Evolutionary conservation across 148 eudicot genomes (phyloP), one percentile per base, ranked within the genome.

Genomic region (Arbutus unedo): DNA sequence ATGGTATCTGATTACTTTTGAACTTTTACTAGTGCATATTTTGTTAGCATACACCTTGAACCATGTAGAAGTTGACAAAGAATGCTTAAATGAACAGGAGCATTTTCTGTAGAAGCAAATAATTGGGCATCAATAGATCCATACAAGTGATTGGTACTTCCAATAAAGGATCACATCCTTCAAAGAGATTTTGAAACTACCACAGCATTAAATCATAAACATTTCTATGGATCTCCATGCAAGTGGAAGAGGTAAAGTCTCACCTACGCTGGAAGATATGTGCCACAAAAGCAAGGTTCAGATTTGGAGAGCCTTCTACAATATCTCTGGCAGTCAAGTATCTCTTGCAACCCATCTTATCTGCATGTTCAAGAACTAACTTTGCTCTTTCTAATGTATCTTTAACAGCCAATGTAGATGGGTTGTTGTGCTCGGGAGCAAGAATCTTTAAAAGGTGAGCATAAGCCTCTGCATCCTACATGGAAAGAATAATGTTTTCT

Each of bases 331-430:
- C 97, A 77, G 99, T 97, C 85, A 97, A 88, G 87, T 97, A 97
- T 92, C 99, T 91, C 88, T 94, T 97, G 88, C 99, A 97, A 21
- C 99, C 99, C 99, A 97, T 97, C 87, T 87, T 97, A 86, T 94
- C 99, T 56, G 99, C 98, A 88, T 97, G 99, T 84, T 97, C 98
- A 83, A 97, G 97, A 48, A 97, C 92, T 85, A 97, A 88, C 78
- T 92, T 97, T 47, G 99, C 99, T 89, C 95, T 91, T 87, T 88
- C 85, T 59, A 94, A 85, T 81, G 82, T 89, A 86, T 97, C 94
- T 84, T 89, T 97, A 43, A 86, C 91, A n/a, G 87, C 81, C 89
- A 94, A 81, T 45, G 94, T 91, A 62, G 87, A 83, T 79, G 98
- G 96, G 84, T 92, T 91, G 81, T 74, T 90, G 84, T 91, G 94